A percentile compares a stretch with the other conserved stretches of the same genome.
phyloP scores from a whole-genome alignment of 2,329 filamentous ascomycete genomes.

The Septoria petroselini region DNA sequence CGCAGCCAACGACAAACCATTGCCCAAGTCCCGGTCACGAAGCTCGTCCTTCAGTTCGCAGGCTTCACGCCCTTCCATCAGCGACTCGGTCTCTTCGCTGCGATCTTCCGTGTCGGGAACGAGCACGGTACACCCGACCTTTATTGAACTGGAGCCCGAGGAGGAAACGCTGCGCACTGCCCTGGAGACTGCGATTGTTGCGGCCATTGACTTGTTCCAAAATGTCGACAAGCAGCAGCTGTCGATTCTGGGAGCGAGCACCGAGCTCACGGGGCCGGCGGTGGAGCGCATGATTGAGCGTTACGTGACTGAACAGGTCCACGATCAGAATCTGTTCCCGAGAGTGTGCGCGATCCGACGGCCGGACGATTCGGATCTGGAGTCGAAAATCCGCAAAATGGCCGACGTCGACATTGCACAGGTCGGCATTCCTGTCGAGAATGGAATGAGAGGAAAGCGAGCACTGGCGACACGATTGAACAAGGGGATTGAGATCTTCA shows the following conservation, averaged over 20 bases:
- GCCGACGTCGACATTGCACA: conserved; percentile 90
- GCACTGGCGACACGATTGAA: conserved; percentile 74
- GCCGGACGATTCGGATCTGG: conserved; percentile 80
- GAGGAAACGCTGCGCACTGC: conserved; percentile 86
- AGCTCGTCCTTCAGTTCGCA: conserved; percentile 39
- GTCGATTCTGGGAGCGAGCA: conserved; percentile 85
- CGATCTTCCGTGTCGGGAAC: conserved; percentile 39
- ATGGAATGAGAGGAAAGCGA: conserved; percentile 72
- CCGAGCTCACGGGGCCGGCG: conserved; percentile 84
- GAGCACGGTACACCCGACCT: conserved; percentile 47
- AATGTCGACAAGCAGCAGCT: conserved; percentile 93
- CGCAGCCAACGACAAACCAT: conserved; percentile 76
- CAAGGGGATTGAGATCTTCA: conserved; percentile 81
- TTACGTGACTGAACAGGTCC: conserved; percentile 89
- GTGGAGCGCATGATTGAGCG: conserved; percentile 94
- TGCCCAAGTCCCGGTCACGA: conserved; percentile 52
- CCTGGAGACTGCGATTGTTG: conserved; percentile 85
- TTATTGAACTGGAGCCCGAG: conserved; percentile 75
- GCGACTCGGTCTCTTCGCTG: conserved; percentile 36
- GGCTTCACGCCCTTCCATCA: conserved; percentile 35
- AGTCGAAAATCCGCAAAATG: conserved; percentile 89
- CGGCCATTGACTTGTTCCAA: conserved; percentile 93
- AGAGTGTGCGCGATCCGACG: conserved; percentile 73
- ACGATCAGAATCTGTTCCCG: conserved; percentile 79
- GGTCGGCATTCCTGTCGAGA: conserved; percentile 81